Evolutionary conservation across 495 filamentous ascomycete species (phyloP), one percentile per base, ranked within the genome.

Genomic region (Aspergillus haitiensis): DNA sequence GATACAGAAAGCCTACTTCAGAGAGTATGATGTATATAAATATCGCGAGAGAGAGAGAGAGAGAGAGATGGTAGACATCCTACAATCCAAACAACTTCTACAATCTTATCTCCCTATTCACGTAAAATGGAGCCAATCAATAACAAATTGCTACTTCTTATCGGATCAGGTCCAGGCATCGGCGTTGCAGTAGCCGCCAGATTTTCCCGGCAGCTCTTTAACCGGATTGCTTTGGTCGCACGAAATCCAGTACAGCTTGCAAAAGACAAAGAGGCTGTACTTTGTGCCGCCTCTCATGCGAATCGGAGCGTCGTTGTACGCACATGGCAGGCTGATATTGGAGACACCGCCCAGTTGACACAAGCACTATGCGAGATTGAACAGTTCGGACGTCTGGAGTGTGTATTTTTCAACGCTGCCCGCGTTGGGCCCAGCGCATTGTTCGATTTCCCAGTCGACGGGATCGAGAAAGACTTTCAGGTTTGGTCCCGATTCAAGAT

Each of bases 401-500:
- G 55, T 36, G 42, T 57, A 15, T 57, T 48, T 49, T 57, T 57
- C 42, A 57, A 57, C 33, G 55, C 55, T 7, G 55, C 55, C 10
- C 40, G 55, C 3, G 55, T 57, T 3, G 55, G n/a, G 3, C 13
- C 11, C 7, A 57, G 55, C 21, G 5, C 8, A n/a, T 49, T 57
- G 7, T 18, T 57, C 31, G 42, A 49, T 5, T 57, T 57, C 21
- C 42, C 42, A 3, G 21, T 57, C 7, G 42, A 35, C 3, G 55
- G 7, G 11, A 48, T 57, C 36, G 55, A 57, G 8, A 5, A 35
- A 9, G 55, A 57, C 27, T 36, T 57, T 13, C 21, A 33, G 31
- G 55, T 57, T 15, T 48, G 55, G 42, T n/a, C 15, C 7, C n/a
- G 31, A n/a, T 36, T 18, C 8, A 7, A 18, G 9, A 5, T n/a